Base-by-base conservation (phyloP, 805 yeast species). In the Candida montana region DNA sequence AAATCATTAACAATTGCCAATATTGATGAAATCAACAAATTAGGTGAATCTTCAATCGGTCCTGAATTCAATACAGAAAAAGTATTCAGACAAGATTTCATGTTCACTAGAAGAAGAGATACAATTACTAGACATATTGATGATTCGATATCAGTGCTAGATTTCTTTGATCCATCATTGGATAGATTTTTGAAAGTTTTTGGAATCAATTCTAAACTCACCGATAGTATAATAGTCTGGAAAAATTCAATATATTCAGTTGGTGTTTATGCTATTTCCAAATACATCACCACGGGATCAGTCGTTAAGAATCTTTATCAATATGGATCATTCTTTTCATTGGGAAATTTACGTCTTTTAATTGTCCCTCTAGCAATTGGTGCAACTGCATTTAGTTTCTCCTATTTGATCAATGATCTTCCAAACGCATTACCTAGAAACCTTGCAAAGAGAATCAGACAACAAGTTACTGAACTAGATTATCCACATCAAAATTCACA, bases 391-490 rank as follows among this genome's bases (percentile, higher is more conserved):
- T 67, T 77, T 12, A 70, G 83, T 0, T 64, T 75, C 0, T 76
- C 78, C 31, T 88, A 85, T 53, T 58, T 89, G 43, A 65, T 88
- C 16, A 69, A 72, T 45, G 98, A 93, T 60, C 77, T 95, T 12
- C 97, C 97, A 3, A 77, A 83, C 52, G 95, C 97, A 0, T 78
- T 87, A 52, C 95, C 96, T 16, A 70, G 88, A 50, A 89, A 89
- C 44, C 73, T 88, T 44, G 88, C 93, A 0, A 69, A 72, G 36
- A 87, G 84, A 61, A 75, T 91, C 50, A 75, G 74, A 48, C 57
- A 57, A 7, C 83, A 82, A 53, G 67, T 93, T 27, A 69, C 69
- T 32, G 75, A 74, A 13, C 62, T 79, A 51, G 96, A 90, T 46
- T 93, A 89, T 54, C 79, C 85, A 11, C 93, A 84, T 51, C 53